phyloP scores from a whole-genome alignment of 2,329 filamentous ascomycete genomes.

The Ceratocystis variospora region DNA sequence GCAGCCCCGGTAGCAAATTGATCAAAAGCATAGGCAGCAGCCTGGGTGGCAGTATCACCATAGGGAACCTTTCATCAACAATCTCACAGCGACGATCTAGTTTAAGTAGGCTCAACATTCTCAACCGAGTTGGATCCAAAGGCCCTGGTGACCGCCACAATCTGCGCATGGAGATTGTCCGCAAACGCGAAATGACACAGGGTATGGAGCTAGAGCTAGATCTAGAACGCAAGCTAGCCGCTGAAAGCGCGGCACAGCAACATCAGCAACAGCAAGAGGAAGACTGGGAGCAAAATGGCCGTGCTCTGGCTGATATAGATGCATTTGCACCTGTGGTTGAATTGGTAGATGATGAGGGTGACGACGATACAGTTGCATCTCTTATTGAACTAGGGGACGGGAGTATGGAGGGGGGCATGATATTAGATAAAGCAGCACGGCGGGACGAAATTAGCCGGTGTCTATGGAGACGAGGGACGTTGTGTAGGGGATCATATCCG shows the following conservation, averaged over 20 bases:
- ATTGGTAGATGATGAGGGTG: neutral
- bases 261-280: neutral
- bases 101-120: neutral
- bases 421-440: neutral
- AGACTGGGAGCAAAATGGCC: neutral
- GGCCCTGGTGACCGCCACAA: neutral
- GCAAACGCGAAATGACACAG: constrained; percentile 11
- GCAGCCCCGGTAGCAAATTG: neutral
- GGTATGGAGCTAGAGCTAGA: constrained; percentile 9
- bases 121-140: neutral
- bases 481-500: neutral
- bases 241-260: constrained; percentile 13
- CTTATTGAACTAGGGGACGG: neutral
- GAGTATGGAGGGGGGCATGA: neutral
- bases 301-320: neutral
- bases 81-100: neutral
- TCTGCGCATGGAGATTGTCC: constrained; percentile 16
- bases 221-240: constrained; percentile 8
- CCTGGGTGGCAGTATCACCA: neutral
- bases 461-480: neutral
- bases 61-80: neutral
- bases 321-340: constrained; percentile 4
- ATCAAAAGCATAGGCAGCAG: neutral
- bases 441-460: neutral
- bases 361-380: neutral